Base-by-base conservation (phyloP, 345 rosid genomes). In the Garcia nutans region DNA sequence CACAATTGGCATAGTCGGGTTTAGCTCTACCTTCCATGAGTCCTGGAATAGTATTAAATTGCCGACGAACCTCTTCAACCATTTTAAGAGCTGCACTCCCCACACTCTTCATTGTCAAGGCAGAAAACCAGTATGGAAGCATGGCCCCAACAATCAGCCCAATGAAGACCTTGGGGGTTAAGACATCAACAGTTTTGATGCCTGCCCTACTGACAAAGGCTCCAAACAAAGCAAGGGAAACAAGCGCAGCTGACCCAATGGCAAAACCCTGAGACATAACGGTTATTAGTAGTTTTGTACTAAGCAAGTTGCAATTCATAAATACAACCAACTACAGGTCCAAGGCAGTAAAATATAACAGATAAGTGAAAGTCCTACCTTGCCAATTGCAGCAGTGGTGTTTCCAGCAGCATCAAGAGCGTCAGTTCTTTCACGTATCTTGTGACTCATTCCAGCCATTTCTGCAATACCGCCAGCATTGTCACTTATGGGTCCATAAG, bases 91-190 rank as follows among this genome's bases (percentile, higher is more conserved):
- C 93, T 42, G 88, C 86, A 68, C 84, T 91, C 65, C 96, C 96
- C 3, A 91, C 93, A 17, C 93, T 89, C 84, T 91, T 91, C 96
- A 91, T 89, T 73, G 93, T 88, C 93, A 84, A 84, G 77, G 95
- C 87, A 0, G 93, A 91, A 76, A 89, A 89, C 93, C 95, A 85
- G 86, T 82, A 91, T 0, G 90, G 96, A 57, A 91, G 96, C 95
- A 89, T 89, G 28, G 96, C 96, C 22, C 93, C 95, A 3, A 87
- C 88, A 10, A 89, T 68, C 59, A 89, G 82, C 28, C 91, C 93
- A 0, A 89, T 84, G 83, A 91, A 89, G 64, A 85, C 93, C 84
- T 89, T 91, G 6, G 96, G 96, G 2, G 90, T 88, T 80, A 88
- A 72, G 26, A 89, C 86, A 65, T 91, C 89, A 0, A 91, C 96